A percentile compares a stretch with the other conserved stretches of the same genome.
These are phyloP conservation scores for Eimeria zaria DNA, from an alignment of 169 alveolate species.

Conservation along the genomic window DNA sequence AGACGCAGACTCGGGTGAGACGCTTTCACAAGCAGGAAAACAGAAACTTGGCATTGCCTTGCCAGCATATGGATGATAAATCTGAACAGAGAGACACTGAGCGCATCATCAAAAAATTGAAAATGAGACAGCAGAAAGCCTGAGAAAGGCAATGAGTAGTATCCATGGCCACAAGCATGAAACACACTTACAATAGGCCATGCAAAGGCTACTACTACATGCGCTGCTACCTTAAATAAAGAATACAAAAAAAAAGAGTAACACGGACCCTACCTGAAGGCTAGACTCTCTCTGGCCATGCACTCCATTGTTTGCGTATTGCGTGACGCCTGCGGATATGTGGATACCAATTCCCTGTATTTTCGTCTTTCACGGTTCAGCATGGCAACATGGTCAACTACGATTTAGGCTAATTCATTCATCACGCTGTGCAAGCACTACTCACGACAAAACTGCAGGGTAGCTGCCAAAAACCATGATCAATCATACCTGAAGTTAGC, in stretches of 20 bases:
- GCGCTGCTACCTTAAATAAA: background rate
- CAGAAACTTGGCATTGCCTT: background rate
- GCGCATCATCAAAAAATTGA: background rate
- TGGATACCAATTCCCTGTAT: background rate
- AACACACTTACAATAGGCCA: background rate
- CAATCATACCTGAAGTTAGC: background rate
- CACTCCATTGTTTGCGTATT: background rate
- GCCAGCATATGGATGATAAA: background rate
- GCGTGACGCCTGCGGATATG: background rate
- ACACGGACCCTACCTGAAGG: background rate
- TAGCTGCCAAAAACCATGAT: background rate
- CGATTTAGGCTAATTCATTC: background rate
- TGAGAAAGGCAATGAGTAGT: background rate
- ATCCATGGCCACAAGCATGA: background rate
- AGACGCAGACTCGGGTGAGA: background rate
- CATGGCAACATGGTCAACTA: background rate
- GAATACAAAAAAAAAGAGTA: background rate
- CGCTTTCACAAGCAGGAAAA: background rate
- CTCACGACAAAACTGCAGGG: too few relatives aligned
- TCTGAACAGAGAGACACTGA: background rate
- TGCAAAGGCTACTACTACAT: background rate
- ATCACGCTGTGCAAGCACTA: background rate
- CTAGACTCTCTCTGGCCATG: background rate
- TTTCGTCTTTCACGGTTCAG: background rate
- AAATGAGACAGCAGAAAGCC: background rate